phyloP scores from a whole-genome alignment of 345 rosid species.

The Syzygium aromaticum region DNA sequence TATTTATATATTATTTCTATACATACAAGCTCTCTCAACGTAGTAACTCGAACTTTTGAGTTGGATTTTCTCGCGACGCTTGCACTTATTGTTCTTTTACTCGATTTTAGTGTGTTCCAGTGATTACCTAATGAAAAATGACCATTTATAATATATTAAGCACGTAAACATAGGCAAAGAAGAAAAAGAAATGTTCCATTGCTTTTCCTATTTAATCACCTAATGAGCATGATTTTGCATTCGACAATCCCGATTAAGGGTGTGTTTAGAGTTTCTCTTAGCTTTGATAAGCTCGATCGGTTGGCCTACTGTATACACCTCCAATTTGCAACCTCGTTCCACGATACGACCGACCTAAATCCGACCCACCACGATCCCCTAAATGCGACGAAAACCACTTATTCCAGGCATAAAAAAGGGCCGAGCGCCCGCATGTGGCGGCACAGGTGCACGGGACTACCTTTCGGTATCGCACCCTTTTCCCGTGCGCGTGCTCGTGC shows the following conservation, averaged over 20 bases:
- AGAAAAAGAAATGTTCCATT: background rate
- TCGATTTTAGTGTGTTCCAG: background rate
- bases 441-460: background rate
- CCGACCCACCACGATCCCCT: rapidly evolving
- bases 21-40: no score
- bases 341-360: background rate
- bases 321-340: background rate
- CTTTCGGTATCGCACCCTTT: background rate
- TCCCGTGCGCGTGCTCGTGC: background rate
- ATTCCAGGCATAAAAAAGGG: background rate
- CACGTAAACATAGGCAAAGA: no score
- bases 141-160: no score
- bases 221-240: no score
- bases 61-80: background rate
- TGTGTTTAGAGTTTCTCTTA: background rate
- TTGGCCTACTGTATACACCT: background rate
- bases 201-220: no score
- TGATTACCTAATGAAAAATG: background rate
- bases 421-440: background rate
- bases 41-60: no score
- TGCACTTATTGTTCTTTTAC: background rate
- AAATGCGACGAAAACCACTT: background rate
- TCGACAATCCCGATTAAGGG: background rate
- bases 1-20: no score
- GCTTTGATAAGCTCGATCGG: background rate